phyloP scores from a whole-genome alignment of 768 basidiomycete species.

The Chiua virens region DNA sequence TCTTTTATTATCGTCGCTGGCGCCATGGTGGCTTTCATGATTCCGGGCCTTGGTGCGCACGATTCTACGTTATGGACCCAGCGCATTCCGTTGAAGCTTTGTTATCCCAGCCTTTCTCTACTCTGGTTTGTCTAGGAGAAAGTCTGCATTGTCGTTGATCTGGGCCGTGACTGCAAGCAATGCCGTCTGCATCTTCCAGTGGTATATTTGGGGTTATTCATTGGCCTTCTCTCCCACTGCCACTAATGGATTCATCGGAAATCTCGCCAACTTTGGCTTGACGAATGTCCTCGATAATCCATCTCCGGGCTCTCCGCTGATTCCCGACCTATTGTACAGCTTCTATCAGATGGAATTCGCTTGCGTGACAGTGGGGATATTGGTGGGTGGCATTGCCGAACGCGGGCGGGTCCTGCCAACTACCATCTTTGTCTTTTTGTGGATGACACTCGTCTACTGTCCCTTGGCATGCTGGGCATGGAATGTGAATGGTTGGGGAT shows the following conservation, averaged over 20 bases:
- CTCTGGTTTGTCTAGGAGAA: constrained; percentile 69
- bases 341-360: constrained; percentile 90
- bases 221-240: constrained; percentile 80
- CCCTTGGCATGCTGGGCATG: constrained; percentile 87
- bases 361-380: constrained; percentile 74
- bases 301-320: constrained; percentile 75
- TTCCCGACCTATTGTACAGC: constrained; percentile 81
- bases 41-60: constrained; percentile 64
- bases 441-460: constrained; percentile 87
- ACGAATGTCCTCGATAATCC: constrained; percentile 67
- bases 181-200: constrained; percentile 75
- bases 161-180: constrained; percentile 75
- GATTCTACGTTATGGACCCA: neutral
- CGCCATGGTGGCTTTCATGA: constrained; percentile 74
- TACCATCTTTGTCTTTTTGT: constrained; percentile 78
- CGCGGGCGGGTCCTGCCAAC: constrained; percentile 81
- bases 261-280: constrained; percentile 78
- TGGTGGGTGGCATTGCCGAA: constrained; percentile 83
- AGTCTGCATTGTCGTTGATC: constrained; percentile 69
- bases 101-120: constrained; percentile 60
- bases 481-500: constrained; percentile 81
- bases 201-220: constrained; percentile 84
- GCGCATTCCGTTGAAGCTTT: neutral
- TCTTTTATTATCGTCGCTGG: constrained; percentile 69
- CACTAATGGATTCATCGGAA: constrained; percentile 75